phyloP scores from a whole-genome alignment of 2,329 filamentous ascomycete species.

The Exophiala sp. region DNA sequence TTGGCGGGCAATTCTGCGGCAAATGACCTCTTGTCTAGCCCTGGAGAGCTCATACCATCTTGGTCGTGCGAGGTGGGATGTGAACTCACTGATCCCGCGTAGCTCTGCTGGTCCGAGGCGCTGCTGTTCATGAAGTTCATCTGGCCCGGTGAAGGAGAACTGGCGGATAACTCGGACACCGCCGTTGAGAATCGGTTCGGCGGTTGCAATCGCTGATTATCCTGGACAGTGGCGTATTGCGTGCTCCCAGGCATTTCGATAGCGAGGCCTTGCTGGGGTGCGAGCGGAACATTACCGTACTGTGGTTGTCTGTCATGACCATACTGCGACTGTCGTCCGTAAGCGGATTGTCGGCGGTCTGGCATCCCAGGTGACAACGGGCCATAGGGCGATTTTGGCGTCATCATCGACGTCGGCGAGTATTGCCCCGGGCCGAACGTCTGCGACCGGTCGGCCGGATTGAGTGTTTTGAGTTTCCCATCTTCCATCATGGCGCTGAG shows the following conservation, averaged over 20 bases:
- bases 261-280: slow-evolving; percentile 19
- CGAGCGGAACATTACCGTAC: slow-evolving; percentile 6
- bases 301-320: slow-evolving; percentile 15
- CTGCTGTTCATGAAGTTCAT: slow-evolving; percentile 13
- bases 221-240: slow-evolving; percentile 7
- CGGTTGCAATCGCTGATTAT: slow-evolving; percentile 5
- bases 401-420: slow-evolving; percentile 18
- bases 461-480: slow-evolving; percentile 23
- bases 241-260: slow-evolving; percentile 28
- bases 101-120: slow-evolving; percentile 20
- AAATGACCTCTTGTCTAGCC: slow-evolving; percentile 20
- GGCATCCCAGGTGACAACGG: slow-evolving; percentile 1
- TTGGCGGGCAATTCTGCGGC: slow-evolving; percentile 17
- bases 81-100: slow-evolving; percentile 19
- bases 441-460: slow-evolving; percentile 23
- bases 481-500: slow-evolving; percentile 28
- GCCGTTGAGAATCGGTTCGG: slow-evolving; percentile 19
- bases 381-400: slow-evolving; percentile 6
- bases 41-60: slow-evolving; percentile 14
- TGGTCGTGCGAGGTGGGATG: slow-evolving; percentile 15
- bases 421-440: slow-evolving; percentile 18
- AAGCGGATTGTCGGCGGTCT: slow-evolving; percentile 10
- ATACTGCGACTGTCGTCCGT: slow-evolving; percentile 20
- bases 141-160: slow-evolving; percentile 19
- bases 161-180: slow-evolving; percentile 19